A percentile compares a stretch with the other conserved stretches of the same genome.
phyloP scores from a whole-genome alignment of 306 rosid genomes.

The Benincasa hispida region DNA sequence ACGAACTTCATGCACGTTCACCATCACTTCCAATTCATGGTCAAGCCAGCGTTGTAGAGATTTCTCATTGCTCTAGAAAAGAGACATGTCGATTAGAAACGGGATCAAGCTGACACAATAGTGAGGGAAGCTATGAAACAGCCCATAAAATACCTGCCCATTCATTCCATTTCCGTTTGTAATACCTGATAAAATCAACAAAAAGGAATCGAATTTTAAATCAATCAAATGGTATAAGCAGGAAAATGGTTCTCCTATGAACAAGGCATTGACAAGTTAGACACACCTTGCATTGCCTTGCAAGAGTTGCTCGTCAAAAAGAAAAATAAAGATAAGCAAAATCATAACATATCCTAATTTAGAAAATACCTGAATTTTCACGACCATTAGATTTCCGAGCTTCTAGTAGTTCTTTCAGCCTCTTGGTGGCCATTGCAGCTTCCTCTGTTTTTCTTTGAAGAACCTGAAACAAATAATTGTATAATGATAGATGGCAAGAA shows the following conservation, averaged over 20 bases:
- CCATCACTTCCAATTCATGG: slow-evolving; percentile 96
- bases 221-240: slow-evolving; percentile 10
- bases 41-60: slow-evolving; percentile 95
- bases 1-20: slow-evolving; percentile 98
- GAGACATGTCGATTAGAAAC: slow-evolving; percentile 17
- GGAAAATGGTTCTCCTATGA: background rate
- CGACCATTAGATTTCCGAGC: slow-evolving; percentile 92
- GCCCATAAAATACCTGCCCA: slow-evolving; percentile 60
- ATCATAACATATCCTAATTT: background rate
- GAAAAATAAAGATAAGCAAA: background rate
- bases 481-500: background rate
- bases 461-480: slow-evolving; percentile 42
- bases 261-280: background rate
- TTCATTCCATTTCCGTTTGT: slow-evolving; percentile 65
- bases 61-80: slow-evolving; percentile 75
- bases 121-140: slow-evolving; percentile 10
- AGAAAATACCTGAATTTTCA: slow-evolving; percentile 58
- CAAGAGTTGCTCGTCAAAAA: background rate
- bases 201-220: slow-evolving; percentile 11
- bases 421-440: slow-evolving; percentile 98
- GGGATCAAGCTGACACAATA: slow-evolving; percentile 9
- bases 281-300: background rate
- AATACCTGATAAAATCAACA: slow-evolving; percentile 45
- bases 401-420: slow-evolving; percentile 94
- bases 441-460: slow-evolving; percentile 99